Base-by-base conservation (phyloP, 129 eudicot species). In the Erigeron canadensis region DNA sequence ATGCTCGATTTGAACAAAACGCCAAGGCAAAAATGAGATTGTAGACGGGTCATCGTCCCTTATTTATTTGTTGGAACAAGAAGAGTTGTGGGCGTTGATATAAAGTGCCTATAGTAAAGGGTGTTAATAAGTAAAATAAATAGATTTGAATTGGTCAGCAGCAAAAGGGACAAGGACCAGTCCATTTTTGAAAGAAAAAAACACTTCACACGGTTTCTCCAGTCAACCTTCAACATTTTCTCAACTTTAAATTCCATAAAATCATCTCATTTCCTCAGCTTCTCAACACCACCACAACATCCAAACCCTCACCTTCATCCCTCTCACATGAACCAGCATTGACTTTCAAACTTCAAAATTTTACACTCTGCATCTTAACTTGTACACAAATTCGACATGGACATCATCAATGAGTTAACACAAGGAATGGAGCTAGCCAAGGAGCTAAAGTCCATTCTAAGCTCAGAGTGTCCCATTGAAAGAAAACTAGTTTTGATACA, bases 371-470 rank as follows among this genome's bases (percentile, higher is more conserved):
- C 65, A 77, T 61, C 58, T 45, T 22, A 73, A 55, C 61, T 75
- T 70, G 72, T 60, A 65, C 68, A 59, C 47, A 67, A 22, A 41
- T 53, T 42, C 41, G 54, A 55, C 10, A 75, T 75, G 80, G 71
- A 74, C 71, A 70, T 91, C 65, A 70, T 83, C 76, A 84, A 75
- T 70, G 97, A 91, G 74, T 77, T 91, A 0, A 71, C 78, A 51
- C 94, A 86, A 57, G 97, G 97, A 53, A 82, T 84, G 94, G 87
- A 88, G 75, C 77, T 84, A 34, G 86, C 94, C 39, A 86, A 74
- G 73, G 91, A 91, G 73, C 89, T 91, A 2, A 84, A 81, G 61
- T 71, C 82, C 85, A 83, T 86, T 46, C 8, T 92, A 78, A 54
- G 74, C 55, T 77, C 87, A 38, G 63, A 84, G 2, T 71, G 81